Base-by-base conservation (phyloP, 2,329 filamentous ascomycete genomes). In the Diaporthe caulivora region DNA sequence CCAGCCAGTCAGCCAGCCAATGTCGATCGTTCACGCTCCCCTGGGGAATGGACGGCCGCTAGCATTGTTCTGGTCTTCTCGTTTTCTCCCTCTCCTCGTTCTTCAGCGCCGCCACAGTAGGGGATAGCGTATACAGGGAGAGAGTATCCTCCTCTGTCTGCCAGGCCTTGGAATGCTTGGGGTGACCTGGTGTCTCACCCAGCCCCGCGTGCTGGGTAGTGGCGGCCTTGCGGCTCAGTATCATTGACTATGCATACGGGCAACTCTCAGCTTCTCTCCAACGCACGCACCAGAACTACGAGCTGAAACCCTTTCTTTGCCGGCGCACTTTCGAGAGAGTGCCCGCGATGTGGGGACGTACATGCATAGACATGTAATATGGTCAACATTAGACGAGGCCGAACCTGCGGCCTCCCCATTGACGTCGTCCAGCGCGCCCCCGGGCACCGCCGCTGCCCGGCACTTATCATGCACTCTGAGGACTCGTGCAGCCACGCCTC, bases 71-170 rank as follows among this genome's bases (percentile, higher is more conserved):
- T n/a, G 5, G 37, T 40, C 8, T 13, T 34, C 44, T 31, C 29
- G 29, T 29, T 17, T 8, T 13, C 37, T 42, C 11, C 31, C 34
- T 40, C 10, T n/a, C 55, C 18, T 37, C 47, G 37, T n/a, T 47
- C 60, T 47, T 49, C 60, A 64, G 60, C 60, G 21, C 55, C 37
- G 37, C 37, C 34, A 26, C 37, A 24, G 67, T 26, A 78, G 78
- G 89, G 71, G n/a, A n/a, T 87, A 79, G 1, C n/a, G n/a, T n/a
- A n/a, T 93, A 93, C 77, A 87, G 84, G 77, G 93, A 93, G 78
- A 91, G 91, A 1, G 87, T 86, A 76, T 94, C 93, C 80, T 93
- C n/a, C 85, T 80, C 89, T 90, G 77, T 94, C 92, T 0, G 92
- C 93, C 76, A 92, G 81, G 78, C 93, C 91, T 70, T 40, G 37